Evolutionary conservation across 805 yeast genomes (phyloP).

Genomic region (Wickerhamiella nectarea): DNA sequence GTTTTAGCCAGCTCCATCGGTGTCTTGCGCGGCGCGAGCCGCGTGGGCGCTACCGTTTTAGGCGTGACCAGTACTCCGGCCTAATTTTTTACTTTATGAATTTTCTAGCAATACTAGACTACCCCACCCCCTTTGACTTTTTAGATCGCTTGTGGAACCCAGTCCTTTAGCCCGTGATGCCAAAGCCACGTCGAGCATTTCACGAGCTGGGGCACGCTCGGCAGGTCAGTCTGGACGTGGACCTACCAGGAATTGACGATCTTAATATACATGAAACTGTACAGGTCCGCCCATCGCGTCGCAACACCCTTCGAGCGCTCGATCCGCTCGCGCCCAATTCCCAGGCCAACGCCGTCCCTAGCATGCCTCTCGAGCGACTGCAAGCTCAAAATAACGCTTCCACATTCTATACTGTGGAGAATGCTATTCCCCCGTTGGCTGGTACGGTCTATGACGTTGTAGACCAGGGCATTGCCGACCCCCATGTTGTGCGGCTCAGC

Average conservation of each 20-base stretch:
- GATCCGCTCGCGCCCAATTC: conserved; percentile 5
- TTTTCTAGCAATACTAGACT: no score
- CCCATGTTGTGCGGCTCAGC: conserved; percentile 62
- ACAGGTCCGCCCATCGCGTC: background rate
- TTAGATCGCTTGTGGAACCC: no score
- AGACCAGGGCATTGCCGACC: conserved; percentile 79
- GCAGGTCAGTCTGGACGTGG: background rate
- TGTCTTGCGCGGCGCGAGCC: no score
- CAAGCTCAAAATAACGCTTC: conserved; percentile 18
- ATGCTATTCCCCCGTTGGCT: conserved; percentile 72
- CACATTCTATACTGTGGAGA: conserved; percentile 55
- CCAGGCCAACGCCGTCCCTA: conserved; percentile 12
- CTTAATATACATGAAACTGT: background rate
- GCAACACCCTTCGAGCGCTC: conserved; percentile 1
- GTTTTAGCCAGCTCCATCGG: no score
- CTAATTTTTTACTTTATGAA: no score
- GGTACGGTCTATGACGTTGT: conserved; percentile 53
- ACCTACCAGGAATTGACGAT: background rate
- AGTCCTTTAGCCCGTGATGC: no score
- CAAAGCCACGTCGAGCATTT: background rate
- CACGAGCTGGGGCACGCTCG: background rate
- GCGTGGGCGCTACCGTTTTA: no score
- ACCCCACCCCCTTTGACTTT: no score
- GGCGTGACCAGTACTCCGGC: no score
- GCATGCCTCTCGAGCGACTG: conserved; percentile 19